Base-by-base conservation (phyloP, 768 basidiomycete genomes). In the Guyanaporus albipodus region DNA sequence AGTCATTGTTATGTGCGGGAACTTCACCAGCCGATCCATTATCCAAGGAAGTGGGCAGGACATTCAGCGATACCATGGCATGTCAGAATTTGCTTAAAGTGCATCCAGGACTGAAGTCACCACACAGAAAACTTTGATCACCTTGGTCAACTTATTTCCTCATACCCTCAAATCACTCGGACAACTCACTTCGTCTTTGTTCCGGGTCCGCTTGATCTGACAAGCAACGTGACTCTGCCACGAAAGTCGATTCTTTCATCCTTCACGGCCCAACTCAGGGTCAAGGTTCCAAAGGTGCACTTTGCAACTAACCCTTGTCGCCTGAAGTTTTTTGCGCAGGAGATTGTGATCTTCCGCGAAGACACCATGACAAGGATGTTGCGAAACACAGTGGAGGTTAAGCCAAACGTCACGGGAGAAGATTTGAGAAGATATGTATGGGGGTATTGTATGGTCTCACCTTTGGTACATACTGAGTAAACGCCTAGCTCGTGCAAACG, bases 341-440 rank as follows among this genome's bases (percentile, higher is more conserved):
- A 99, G 68, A 83, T 99, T 43, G 93, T 97, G 35, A 70, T 99
- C 21, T 96, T 88, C 60, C 74, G 96, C 33, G 91, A 98, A 57
- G 92, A 98, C 63, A 65, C 85, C 39, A 97, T 99, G 92, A 79
- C 90, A 2, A 77, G 85, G 55, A 93, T 98, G 91, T 69, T 98
- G 52, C 73, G 96, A 56, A 96, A 97, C 64, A 77, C 91, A 18
- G 83, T 97, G 6, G 85, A 89, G 9, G 83, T 95, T 28, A 96
- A 96, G 61, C 83, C 85, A 3, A 79, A 87, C 37, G 80, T 83
- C 19, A 73, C 77, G 38, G 85, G 83, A 51, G 85, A 85, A 34
- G 86, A 91, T 59, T 69, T 96, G 62, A 92, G 91, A 67, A 78
- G 87, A 73, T 94, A 85, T 70, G 94, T 95, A 62, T 59, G 90